These are phyloP conservation scores for Xanthoconium purpureum DNA, from an alignment of 768 basidiomycete species.

Conservation along the genomic window DNA sequence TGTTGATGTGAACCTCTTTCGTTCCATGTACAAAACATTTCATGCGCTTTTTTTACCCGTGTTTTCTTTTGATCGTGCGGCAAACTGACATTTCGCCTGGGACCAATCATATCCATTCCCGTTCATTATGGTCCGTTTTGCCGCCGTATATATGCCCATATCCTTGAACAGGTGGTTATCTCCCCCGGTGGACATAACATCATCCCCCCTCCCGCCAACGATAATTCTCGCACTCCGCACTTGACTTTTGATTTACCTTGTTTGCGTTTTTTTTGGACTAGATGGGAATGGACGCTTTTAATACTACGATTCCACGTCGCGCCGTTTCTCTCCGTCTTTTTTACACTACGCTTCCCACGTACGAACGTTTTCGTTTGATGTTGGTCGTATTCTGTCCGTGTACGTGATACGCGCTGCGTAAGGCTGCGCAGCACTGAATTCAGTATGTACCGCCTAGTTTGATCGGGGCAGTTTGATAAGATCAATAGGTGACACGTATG, in stretches of 20 bases:
- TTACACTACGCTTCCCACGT: background rate
- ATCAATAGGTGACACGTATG: background rate
- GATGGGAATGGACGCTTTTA: background rate
- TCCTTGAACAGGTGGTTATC: background rate
- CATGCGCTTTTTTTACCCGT: background rate
- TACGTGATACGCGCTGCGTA: background rate
- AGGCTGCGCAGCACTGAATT: background rate
- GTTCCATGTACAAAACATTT: background rate
- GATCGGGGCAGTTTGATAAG: background rate
- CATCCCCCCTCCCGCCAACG: background rate
- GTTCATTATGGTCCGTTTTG: background rate
- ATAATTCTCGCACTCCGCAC: background rate
- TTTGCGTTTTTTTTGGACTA: background rate
- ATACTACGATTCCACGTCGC: background rate
- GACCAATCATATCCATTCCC: conserved; percentile 3
- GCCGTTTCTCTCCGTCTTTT: background rate
- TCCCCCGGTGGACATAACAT: conserved; percentile 1
- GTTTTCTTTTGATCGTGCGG: background rate
- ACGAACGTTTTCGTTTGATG: background rate
- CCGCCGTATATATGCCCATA: background rate
- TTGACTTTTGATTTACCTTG: background rate
- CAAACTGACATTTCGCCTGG: background rate
- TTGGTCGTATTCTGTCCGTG: background rate
- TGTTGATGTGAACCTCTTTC: background rate
- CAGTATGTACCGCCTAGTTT: background rate